Percentiles rank a stretch among this genome's conserved stretches.
Conservation (phyloP, 805 yeast species). For the Wilhelminamyces savonicus region DNA sequence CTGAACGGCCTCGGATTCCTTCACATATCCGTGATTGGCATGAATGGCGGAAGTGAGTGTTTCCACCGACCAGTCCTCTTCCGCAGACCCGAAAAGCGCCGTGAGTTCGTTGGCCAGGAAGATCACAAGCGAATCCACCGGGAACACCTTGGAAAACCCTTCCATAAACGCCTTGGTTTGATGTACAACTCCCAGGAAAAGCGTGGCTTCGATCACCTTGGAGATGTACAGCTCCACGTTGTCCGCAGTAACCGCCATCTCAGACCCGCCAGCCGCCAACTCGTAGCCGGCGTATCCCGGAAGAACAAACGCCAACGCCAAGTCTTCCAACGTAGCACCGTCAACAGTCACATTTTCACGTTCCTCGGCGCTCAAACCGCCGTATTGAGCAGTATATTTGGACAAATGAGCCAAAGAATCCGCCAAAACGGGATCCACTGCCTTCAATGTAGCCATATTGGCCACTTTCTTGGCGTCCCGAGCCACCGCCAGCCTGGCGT, state of each 20-base stretch:
- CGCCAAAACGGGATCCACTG: constrained; percentile 55
- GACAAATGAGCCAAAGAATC: constrained; percentile 49
- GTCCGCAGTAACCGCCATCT: constrained; percentile 38
- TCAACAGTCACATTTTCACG: constrained; percentile 17
- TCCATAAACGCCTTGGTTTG: constrained; percentile 66
- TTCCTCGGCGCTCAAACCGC: constrained; percentile 1
- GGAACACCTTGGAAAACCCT: constrained; percentile 83
- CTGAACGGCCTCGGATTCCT: constrained; percentile 59
- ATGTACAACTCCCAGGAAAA: constrained; percentile 55
- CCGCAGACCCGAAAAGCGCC: constrained; percentile 65
- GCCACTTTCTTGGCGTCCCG: constrained; percentile 15
- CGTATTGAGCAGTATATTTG: constrained; percentile 29
- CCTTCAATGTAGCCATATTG: constrained; percentile 32
- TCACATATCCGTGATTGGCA: constrained; percentile 87
- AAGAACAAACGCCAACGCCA: constrained; percentile 59
- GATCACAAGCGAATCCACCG: constrained; percentile 62
- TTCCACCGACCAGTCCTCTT: constrained; percentile 80
- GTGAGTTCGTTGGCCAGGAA: constrained; percentile 73
- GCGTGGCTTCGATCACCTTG: constrained; percentile 49
- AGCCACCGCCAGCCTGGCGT: constrained; percentile 4
- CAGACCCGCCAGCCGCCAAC: constrained; percentile 51
- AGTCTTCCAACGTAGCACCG: constrained; percentile 41
- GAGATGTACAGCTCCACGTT: constrained; percentile 57
- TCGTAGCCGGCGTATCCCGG: constrained; percentile 71
- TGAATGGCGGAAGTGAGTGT: constrained; percentile 55